Evolutionary conservation across 2,329 filamentous ascomycete species (phyloP), one percentile per base, ranked within the genome.

Genomic region (Fusarium anthophilum): DNA sequence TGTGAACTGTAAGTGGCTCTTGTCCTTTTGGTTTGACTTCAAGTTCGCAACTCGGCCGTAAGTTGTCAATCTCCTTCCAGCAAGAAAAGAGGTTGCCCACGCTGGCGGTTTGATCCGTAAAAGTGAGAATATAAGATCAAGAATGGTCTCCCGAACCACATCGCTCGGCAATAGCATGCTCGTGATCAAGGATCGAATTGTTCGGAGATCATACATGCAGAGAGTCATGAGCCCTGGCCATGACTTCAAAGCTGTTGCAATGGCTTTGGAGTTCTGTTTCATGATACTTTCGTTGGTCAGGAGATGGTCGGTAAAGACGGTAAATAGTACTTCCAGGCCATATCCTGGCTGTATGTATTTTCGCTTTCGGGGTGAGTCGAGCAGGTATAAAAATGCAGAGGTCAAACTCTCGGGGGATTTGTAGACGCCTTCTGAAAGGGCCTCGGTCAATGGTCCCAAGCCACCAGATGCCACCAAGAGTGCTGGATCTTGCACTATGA

Each of bases 81-180:
- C 96, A 53, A 99, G 88, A 81, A 98, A 99, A 1, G 96, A 97
- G 1, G 94, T 95, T 13, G 96, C 97, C 96, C 96, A 99, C 8
- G 14, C 95, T 92, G 48, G 96, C 91, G 66, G 95, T 53, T 98
- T 98, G 79, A 99, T 98, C 41, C 96, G 91, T 58, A 99, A 83
- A 6, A 92, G 81, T 1, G 88, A 87, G 78, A 97, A 98, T 24
- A 99, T 83, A 18, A 99, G 86, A 80, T 99, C 96, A 69, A 99
- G 87, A 24, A 98, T 91, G 2, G 95, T 92, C 79, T 97, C 95
- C 55, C 89, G 85, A 54, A 91, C 87, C 2, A 82, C 80, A 11
- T 87, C 82, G 61, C 86, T 88, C 1, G 90, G 90, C 15, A 91
- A 82, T 50, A 90, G 85, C 79, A 92, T 86, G 73, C 89, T 91